Evolutionary conservation across 2,329 filamentous ascomycete species (phyloP), one percentile per base, ranked within the genome.

Genomic region (Didymella keratinophila): DNA sequence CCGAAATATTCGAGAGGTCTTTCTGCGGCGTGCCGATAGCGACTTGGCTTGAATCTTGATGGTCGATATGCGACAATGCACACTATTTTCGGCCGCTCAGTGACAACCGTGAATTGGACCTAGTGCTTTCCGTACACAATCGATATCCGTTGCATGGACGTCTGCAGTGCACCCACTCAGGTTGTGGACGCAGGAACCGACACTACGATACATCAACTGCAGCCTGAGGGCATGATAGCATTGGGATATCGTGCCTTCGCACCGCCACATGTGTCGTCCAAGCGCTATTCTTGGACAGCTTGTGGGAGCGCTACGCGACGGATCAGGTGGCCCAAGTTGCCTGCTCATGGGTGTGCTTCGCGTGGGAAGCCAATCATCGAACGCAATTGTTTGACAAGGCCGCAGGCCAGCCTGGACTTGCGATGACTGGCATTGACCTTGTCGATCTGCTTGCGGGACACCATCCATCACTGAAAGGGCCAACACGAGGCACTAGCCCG

Each of bases 371-470:
- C 62, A 44, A 60, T 45, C 60, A n/a, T 51, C 54, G 46, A 34
- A 43, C 53, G 21, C 52, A 65, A 62, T 59, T 50, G 53, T 58
- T 50, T 52, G 61, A 65, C 67, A 71, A 69, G 50, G 69, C 70
- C 67, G 70, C 67, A 68, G 43, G 43, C 43, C 16, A 65, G 66
- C 52, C 71, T 66, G 63, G 71, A 67, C 60, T 47, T 27, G 42
- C 52, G 12, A 45, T 50, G 50, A 48, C 64, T 36, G 59, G 67
- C 67, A 65, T 68, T 37, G 49, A 55, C 62, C 65, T 69, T 63
- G 68, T 63, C 55, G 52, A 53, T 58, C 56, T 11, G 42, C 52
- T 49, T 58, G 52, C 57, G 58, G 55, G 39, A 64, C 34, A 53
- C 49, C 10, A 41, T 34, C 54, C 14, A 30, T 30, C 28, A 14